These are phyloP conservation scores for Vigna nakashimae DNA, from an alignment of 306 rosid species.

Conservation along the genomic window DNA sequence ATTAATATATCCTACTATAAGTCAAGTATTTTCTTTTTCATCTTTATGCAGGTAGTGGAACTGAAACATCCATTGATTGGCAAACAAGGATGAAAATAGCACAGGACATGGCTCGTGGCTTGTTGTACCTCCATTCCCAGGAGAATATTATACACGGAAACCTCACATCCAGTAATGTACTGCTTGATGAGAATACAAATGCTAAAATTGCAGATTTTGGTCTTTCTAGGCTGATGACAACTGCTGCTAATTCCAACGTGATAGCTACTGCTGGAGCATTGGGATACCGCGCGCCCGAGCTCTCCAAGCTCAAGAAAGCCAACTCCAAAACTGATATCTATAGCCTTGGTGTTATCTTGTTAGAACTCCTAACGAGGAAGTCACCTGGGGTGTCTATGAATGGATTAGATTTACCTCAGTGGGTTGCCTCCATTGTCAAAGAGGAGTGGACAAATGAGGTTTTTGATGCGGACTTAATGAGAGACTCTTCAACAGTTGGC, in stretches of 20 bases:
- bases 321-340: constrained; percentile 71
- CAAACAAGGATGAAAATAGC: constrained; percentile 80
- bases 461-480: constrained; percentile 77
- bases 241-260: constrained; percentile 73
- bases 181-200: constrained; percentile 64
- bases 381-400: constrained; percentile 75
- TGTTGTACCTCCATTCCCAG: constrained; percentile 67
- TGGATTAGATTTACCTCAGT: constrained; percentile 74
- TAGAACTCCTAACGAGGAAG: constrained; percentile 80
- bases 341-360: constrained; percentile 78
- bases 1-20: not conserved
- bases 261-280: constrained; percentile 78
- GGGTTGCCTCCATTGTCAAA: constrained; percentile 87
- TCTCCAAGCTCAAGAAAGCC: constrained; percentile 74
- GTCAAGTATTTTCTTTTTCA: not conserved
- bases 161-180: constrained; percentile 76
- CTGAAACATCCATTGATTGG: constrained; percentile 72
- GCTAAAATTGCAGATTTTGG: constrained; percentile 72
- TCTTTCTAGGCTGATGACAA: constrained; percentile 69
- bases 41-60: constrained; percentile 61
- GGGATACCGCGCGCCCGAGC: constrained; percentile 83
- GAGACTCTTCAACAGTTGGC: constrained; percentile 60
- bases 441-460: constrained; percentile 89
- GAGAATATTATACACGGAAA: constrained; percentile 79
- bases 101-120: constrained; percentile 62